These are phyloP conservation scores for Aureobasidium sp. DNA, from an alignment of 2,329 filamentous ascomycete species.

Conservation along the genomic window DNA sequence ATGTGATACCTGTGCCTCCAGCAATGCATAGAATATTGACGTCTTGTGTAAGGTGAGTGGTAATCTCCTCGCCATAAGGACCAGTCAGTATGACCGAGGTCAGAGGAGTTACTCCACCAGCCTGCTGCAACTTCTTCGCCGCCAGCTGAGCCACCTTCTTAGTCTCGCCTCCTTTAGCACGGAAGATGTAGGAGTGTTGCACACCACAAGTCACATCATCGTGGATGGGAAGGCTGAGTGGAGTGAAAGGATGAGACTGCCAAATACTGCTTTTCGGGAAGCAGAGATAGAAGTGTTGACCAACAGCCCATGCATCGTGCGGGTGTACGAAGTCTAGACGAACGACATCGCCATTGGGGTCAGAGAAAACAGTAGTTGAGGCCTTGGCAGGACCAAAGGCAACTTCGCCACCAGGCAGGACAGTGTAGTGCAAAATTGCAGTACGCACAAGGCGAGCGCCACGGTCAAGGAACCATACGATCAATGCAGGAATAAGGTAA, in stretches of 20 bases:
- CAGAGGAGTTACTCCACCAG: constrained; percentile 47
- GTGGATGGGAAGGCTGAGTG: constrained; percentile 43
- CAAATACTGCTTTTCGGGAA: constrained; percentile 61
- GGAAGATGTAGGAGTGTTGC: constrained; percentile 31
- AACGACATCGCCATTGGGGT: constrained; percentile 58
- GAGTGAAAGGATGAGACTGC: constrained; percentile 67
- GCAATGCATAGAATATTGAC: constrained; percentile 15
- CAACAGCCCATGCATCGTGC: constrained; percentile 54
- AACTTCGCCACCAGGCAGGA: constrained; percentile 47
- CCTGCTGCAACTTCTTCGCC: constrained; percentile 26
- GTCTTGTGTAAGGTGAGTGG: neutral
- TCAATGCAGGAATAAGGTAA: constrained; percentile 60
- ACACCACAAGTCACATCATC: constrained; percentile 21
- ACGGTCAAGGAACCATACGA: constrained; percentile 60
- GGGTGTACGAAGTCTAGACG: constrained; percentile 59
- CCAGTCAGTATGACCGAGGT: constrained; percentile 56
- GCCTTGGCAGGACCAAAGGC: constrained; percentile 53
- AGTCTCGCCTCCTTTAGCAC: constrained; percentile 48
- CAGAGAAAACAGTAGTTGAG: constrained; percentile 42
- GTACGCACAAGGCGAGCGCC: constrained; percentile 52
- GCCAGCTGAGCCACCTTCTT: constrained; percentile 45
- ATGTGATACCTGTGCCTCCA: constrained; percentile 57
- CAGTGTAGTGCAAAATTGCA: constrained; percentile 50
- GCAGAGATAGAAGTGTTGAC: constrained; percentile 65
- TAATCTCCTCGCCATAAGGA: constrained; percentile 46